Evolutionary conservation across 2,329 filamentous ascomycete species (phyloP).

Genomic region (Ophiocordyceps camponoti-rufipedis): DNA sequence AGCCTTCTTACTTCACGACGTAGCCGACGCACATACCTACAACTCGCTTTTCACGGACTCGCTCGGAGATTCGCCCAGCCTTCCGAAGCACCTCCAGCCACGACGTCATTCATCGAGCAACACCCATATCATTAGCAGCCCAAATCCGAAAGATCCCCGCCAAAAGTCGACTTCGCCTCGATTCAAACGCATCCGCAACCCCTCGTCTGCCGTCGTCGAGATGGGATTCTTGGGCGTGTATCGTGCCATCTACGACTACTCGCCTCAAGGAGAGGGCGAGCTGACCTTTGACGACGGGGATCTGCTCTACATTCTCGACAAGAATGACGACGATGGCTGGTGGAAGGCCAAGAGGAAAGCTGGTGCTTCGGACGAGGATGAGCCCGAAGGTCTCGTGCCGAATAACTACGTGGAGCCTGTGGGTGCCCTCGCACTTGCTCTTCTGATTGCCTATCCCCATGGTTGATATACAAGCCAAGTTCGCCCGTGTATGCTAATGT

Average conservation of each 20-base stretch:
- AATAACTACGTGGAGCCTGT: conserved; percentile 95
- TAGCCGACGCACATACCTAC: no score
- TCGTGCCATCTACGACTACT: conserved; percentile 83
- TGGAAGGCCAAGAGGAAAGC: conserved; percentile 94
- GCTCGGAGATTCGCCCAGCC: no score
- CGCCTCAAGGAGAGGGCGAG: conserved; percentile 72
- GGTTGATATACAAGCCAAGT: background rate
- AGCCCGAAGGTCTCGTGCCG: conserved; percentile 77
- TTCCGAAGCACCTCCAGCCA: no score
- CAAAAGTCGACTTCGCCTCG: no score
- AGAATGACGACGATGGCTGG: conserved; percentile 64
- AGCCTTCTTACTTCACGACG: no score
- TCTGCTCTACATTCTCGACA: conserved; percentile 74
- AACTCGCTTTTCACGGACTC: no score
- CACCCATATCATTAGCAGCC: no score
- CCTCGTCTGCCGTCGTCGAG: conserved; percentile 5
- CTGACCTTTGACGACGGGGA: conserved; percentile 73
- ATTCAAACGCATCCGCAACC: no score
- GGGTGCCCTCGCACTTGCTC: background rate
- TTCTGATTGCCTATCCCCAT: background rate
- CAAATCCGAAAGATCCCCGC: no score
- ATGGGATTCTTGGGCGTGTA: conserved; percentile 93
- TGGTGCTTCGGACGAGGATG: conserved; percentile 66
- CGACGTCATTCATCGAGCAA: no score
- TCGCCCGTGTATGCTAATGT: background rate